Percentiles rank a stretch among this genome's conserved stretches.
phyloP scores from a whole-genome alignment of 1,284 basidiomycete species.

The Macrocybe sp. region DNA sequence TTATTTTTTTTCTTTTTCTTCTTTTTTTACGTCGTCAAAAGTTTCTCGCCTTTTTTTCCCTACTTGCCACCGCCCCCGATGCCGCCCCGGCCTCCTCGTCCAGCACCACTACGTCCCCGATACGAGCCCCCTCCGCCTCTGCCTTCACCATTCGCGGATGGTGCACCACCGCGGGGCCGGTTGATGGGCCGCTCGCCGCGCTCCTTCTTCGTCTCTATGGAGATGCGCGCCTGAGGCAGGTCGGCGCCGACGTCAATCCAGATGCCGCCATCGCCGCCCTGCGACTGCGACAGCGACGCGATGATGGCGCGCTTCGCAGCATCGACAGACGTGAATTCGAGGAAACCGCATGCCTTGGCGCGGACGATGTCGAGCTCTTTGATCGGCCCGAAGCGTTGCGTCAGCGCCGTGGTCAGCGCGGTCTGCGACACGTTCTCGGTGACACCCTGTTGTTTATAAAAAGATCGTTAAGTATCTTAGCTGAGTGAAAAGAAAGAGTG shows the following conservation, averaged over 20 bases:
- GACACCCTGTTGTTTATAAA: slow-evolving; percentile 47
- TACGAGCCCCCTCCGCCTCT: slow-evolving; percentile 31
- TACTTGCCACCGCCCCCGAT: slow-evolving; percentile 21
- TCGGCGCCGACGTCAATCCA: slow-evolving; percentile 60
- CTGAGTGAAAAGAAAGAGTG: slow-evolving; percentile 3
- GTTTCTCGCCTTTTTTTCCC: neutral
- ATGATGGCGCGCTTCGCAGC: slow-evolving; percentile 82
- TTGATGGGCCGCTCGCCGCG: slow-evolving; percentile 65
- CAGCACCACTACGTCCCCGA: slow-evolving; percentile 28
- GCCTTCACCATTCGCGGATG: slow-evolving; percentile 37
- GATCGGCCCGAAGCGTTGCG: slow-evolving; percentile 76
- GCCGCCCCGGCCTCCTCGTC: slow-evolving; percentile 22
- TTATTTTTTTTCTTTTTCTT: too few relatives aligned
- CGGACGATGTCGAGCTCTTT: slow-evolving; percentile 90
- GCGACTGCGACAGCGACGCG: slow-evolving; percentile 54
- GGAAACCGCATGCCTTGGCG: slow-evolving; percentile 88
- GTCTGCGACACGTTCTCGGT: slow-evolving; percentile 68
- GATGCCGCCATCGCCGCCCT: slow-evolving; percentile 87
- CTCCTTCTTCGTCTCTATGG: slow-evolving; percentile 88
- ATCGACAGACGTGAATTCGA: slow-evolving; percentile 82
- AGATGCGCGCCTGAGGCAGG: slow-evolving; percentile 52
- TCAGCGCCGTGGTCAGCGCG: slow-evolving; percentile 56
- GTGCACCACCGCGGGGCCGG: slow-evolving; percentile 43
- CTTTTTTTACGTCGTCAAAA: neutral
- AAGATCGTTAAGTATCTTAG: slow-evolving; percentile 1